These are phyloP conservation scores for Tricharina praecox DNA, from an alignment of 495 filamentous ascomycete genomes.

Conservation along the genomic window DNA sequence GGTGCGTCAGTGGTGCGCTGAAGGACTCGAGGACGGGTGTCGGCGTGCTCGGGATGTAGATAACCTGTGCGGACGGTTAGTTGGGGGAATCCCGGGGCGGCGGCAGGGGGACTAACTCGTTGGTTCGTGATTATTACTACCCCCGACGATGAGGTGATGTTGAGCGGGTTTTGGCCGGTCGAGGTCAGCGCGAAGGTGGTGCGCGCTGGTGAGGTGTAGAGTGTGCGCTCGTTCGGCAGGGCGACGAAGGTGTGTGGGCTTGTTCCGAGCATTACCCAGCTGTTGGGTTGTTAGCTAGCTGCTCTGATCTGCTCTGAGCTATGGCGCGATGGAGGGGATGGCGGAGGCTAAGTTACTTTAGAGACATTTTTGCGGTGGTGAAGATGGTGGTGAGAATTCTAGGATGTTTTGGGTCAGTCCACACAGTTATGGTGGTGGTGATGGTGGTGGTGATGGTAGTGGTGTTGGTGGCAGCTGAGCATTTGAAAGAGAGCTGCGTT, in stretches of 20 bases:
- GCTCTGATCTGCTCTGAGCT: too few relatives aligned
- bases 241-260: conserved; percentile 42
- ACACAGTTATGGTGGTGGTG: neutral
- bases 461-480: neutral
- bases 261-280: conserved; percentile 65
- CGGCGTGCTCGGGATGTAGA: neutral
- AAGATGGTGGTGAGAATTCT: too few relatives aligned
- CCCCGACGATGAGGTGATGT: conserved; percentile 42
- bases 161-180: conserved; percentile 40
- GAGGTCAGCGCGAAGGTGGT: conserved; percentile 47
- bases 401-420: too few relatives aligned
- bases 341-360: conserved; percentile 28
- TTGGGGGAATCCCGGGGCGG: neutral
- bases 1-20: conserved; percentile 65
- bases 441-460: neutral
- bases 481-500: too few relatives aligned
- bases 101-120: conserved; percentile 39
- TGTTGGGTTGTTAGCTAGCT: conserved; percentile 21
- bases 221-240: conserved; percentile 49
- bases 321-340: neutral
- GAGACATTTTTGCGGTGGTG: conserved; percentile 25
- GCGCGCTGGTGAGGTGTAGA: conserved; percentile 57
- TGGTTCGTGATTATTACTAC: conserved; percentile 75
- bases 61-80: conserved; percentile 1
- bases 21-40: conserved; percentile 56